Evolutionary conservation across 2,329 filamentous ascomycete genomes (phyloP).

Genomic region (Salinomyces thailandicus): DNA sequence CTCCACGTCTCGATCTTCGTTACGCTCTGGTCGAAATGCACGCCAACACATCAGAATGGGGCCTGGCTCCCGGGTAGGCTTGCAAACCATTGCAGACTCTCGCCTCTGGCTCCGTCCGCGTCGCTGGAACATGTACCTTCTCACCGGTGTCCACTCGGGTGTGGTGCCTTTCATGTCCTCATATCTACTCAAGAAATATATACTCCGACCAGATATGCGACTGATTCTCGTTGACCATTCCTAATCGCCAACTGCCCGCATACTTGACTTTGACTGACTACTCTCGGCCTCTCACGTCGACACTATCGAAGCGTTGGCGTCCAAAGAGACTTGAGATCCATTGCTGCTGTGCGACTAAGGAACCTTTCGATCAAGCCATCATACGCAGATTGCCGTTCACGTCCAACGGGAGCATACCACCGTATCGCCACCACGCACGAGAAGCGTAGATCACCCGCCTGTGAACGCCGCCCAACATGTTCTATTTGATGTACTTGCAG

Average conservation of each 20-base stretch:
- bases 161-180: slow-evolving; percentile 12
- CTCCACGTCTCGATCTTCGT: slow-evolving; percentile 24
- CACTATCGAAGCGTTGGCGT: slow-evolving; percentile 3
- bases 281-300: slow-evolving; percentile 6
- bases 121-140: slow-evolving; percentile 9
- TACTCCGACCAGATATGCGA: slow-evolving; percentile 3
- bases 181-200: slow-evolving; percentile 7
- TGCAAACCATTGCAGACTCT: slow-evolving; percentile 17
- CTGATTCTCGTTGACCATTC: slow-evolving; percentile 4
- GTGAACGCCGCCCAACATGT: slow-evolving; percentile 21
- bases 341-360: slow-evolving; percentile 21
- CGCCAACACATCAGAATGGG: slow-evolving; percentile 77
- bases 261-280: slow-evolving; percentile 6
- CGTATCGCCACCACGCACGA: slow-evolving; percentile 5
- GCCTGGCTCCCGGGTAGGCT: slow-evolving; percentile 25
- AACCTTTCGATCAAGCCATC: slow-evolving; percentile 7
- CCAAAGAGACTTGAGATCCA: slow-evolving; percentile 3
- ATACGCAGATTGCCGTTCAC: slow-evolving; percentile 20
- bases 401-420: slow-evolving; percentile 15
- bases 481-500: slow-evolving; percentile 46
- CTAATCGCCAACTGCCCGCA: slow-evolving; percentile 6
- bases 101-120: slow-evolving; percentile 12
- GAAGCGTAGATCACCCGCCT: neutral
- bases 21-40: slow-evolving; percentile 68
- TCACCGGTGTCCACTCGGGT: slow-evolving; percentile 22